These are phyloP conservation scores for Monotropa hypopitys DNA, from an alignment of 179 eudicot species.

Conservation along the genomic window DNA sequence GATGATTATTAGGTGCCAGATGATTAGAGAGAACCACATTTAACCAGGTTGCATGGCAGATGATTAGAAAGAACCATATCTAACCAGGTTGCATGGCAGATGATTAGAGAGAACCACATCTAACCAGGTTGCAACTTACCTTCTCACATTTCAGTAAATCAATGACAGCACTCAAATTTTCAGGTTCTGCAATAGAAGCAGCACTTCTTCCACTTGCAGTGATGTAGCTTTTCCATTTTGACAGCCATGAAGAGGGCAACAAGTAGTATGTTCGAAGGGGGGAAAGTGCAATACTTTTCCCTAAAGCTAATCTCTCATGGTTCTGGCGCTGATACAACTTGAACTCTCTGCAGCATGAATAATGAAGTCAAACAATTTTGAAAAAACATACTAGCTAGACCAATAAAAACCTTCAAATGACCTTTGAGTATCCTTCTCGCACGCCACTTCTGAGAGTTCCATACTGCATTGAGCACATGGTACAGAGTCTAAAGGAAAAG, in stretches of 20 bases:
- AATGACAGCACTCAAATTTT: conserved; percentile 38
- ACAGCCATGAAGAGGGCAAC: conserved; percentile 81
- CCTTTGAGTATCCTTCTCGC: conserved; percentile 61
- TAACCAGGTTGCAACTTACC: conserved; percentile 26
- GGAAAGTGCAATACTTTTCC: conserved; percentile 46
- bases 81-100: no score
- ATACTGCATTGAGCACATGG: conserved; percentile 53
- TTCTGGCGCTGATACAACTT: conserved; percentile 73
- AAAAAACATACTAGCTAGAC: neutral
- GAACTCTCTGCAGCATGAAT: conserved; percentile 51
- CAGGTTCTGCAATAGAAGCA: conserved; percentile 49
- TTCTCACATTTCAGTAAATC: conserved; percentile 52
- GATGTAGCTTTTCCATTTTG: conserved; percentile 71
- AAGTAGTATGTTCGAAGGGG: conserved; percentile 55
- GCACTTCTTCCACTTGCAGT: conserved; percentile 59
- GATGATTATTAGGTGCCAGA: neutral
- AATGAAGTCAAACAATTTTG: conserved; percentile 17
- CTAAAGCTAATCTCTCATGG: conserved; percentile 77
- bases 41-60: no score
- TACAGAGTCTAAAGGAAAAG: conserved; percentile 56
- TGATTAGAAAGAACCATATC: no score
- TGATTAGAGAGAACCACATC: neutral
- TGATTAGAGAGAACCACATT: no score
- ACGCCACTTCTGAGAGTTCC: conserved; percentile 64
- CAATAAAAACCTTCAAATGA: conserved; percentile 14